Conservation (phyloP, 768 basidiomycete genomes). For the Strobilomyces confusus region DNA sequence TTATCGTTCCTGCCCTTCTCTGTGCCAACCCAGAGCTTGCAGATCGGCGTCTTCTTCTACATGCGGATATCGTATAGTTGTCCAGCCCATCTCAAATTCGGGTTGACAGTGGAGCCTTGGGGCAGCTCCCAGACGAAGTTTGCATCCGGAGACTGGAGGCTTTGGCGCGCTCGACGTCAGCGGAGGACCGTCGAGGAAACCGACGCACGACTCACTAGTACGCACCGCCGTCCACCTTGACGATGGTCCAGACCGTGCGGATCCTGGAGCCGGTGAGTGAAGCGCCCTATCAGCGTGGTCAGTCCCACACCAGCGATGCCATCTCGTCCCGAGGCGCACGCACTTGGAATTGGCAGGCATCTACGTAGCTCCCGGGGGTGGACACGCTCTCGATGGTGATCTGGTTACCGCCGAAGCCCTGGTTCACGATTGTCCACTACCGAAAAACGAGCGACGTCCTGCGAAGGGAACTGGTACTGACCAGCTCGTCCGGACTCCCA, state of each 20-base stretch:
- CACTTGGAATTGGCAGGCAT: not conserved
- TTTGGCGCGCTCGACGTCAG: not conserved
- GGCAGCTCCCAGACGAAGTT: not conserved
- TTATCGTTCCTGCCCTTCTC: constrained; percentile 91
- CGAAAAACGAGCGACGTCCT: too few relatives aligned
- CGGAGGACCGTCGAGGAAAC: too few relatives aligned
- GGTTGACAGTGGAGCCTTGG: constrained; percentile 56
- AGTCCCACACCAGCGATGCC: not conserved
- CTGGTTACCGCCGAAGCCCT: not conserved
- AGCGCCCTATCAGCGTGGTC: not conserved
- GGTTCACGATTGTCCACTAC: too few relatives aligned
- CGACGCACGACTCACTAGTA: not conserved
- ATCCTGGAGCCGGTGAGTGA: not conserved
- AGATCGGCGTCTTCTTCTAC: constrained; percentile 88
- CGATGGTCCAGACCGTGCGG: not conserved
- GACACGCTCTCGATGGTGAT: not conserved
- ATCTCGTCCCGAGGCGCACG: not conserved
- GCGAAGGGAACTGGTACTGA: too few relatives aligned
- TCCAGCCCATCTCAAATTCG: constrained; percentile 86
- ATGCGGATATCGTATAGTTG: constrained; percentile 95
- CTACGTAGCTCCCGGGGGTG: not conserved
- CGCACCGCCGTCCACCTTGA: constrained; percentile 31
- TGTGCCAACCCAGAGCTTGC: constrained; percentile 53
- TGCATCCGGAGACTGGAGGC: not conserved
- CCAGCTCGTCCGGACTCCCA: too few relatives aligned